A percentile compares a stretch with the other conserved stretches of the same genome.
These are phyloP conservation scores for Senna siamea DNA, from an alignment of 306 rosid species.

Conservation along the genomic window DNA sequence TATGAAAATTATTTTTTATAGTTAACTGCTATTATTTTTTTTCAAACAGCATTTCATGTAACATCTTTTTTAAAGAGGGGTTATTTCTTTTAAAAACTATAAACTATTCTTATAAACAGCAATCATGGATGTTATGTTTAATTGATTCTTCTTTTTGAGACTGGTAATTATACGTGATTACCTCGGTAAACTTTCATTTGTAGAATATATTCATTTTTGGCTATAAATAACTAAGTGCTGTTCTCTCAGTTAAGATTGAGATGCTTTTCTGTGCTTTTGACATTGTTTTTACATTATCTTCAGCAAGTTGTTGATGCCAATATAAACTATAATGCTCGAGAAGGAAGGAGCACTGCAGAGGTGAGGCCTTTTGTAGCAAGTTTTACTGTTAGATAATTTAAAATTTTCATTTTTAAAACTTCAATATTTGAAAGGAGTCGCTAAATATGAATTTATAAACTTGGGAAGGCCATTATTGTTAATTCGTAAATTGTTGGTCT, in stretches of 20 bases:
- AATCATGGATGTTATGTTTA: not conserved
- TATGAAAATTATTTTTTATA: not conserved
- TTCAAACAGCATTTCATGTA: not conserved
- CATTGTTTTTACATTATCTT: constrained; percentile 29
- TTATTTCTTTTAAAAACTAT: not conserved
- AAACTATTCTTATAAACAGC: not conserved
- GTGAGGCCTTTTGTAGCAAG: constrained; percentile 51
- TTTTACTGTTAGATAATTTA: constrained; percentile 9
- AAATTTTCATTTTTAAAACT: constrained; percentile 15
- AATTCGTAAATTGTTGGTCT: not conserved
- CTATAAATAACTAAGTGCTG: constrained; percentile 12
- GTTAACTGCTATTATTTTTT: not conserved
- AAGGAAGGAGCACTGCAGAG: constrained; percentile 88
- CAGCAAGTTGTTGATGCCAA: constrained; percentile 80
- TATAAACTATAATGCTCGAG: constrained; percentile 79
- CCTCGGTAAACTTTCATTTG: constrained; percentile 14
- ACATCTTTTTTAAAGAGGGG: not conserved
- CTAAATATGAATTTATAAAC: not conserved
- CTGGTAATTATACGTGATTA: constrained; percentile 2
- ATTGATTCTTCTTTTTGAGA: constrained; percentile 19
- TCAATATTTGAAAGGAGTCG: not conserved
- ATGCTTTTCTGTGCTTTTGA: constrained; percentile 19
- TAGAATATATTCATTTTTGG: constrained; percentile 20
- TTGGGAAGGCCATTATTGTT: not conserved
- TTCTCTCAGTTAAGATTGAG: constrained; percentile 24